phyloP scores from a whole-genome alignment of 805 yeast genomes.

The Torulaspora indica region DNA sequence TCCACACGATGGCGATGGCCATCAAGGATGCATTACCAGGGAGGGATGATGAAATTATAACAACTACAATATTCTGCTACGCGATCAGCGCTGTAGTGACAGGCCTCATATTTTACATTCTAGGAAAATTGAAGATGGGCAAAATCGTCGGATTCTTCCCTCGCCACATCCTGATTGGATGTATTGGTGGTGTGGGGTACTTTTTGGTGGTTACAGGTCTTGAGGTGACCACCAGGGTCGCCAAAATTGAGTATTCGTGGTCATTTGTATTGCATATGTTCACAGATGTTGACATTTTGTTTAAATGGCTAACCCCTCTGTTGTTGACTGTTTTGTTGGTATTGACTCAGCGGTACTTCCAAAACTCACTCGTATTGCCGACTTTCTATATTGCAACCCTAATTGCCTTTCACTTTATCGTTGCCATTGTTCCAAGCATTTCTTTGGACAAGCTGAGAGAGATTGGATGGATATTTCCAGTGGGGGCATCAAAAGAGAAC shows the following conservation, averaged over 20 bases:
- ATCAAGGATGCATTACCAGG: constrained; percentile 43
- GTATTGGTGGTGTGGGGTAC: constrained; percentile 98
- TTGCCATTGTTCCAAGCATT: constrained; percentile 62
- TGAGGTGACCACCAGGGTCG: constrained; percentile 81
- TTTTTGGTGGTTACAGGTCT: constrained; percentile 85
- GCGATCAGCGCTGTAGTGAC: constrained; percentile 81
- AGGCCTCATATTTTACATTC: constrained; percentile 67
- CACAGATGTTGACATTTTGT: constrained; percentile 38
- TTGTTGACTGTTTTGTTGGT: constrained; percentile 57
- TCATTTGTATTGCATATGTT: constrained; percentile 48
- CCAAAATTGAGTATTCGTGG: constrained; percentile 60
- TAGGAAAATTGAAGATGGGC: constrained; percentile 81
- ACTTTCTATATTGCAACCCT: constrained; percentile 71
- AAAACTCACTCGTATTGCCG: constrained; percentile 75
- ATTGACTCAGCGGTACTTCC: constrained; percentile 52
- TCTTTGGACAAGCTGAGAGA: constrained; percentile 57
- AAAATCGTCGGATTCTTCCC: constrained; percentile 92
- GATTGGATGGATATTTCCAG: constrained; percentile 76
- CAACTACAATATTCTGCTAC: constrained; percentile 84
- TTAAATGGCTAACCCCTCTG: constrained; percentile 71
- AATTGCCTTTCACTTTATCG: constrained; percentile 59
- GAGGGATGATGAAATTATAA: constrained; percentile 58
- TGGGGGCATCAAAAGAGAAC: constrained; percentile 55
- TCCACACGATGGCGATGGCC: constrained; percentile 86
- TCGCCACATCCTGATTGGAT: constrained; percentile 90